Evolutionary conservation across 2,329 filamentous ascomycete species (phyloP).

Genomic region (Thelonectria rubi): DNA sequence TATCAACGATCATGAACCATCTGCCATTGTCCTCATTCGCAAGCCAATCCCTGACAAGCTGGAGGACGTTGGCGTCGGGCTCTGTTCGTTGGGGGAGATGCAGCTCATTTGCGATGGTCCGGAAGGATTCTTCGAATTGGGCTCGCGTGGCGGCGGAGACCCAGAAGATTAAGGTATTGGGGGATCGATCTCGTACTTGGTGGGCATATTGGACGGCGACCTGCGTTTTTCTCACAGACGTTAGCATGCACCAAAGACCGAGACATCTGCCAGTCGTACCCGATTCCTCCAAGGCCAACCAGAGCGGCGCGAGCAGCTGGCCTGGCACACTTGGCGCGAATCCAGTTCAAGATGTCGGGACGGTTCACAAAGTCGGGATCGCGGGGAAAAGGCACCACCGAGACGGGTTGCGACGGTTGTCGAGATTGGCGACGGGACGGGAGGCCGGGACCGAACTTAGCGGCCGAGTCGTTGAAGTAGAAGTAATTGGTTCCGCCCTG

Average conservation of each 20-base stretch:
- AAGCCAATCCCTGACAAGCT: constrained; percentile 18
- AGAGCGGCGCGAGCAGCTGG: constrained; percentile 13
- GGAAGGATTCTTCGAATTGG: constrained; percentile 20
- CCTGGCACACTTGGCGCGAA: neutral
- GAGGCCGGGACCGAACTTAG: neutral
- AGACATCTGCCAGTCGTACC: constrained; percentile 11
- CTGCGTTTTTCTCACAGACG: constrained; percentile 19
- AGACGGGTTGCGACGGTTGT: neutral
- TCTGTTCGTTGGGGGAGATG: constrained; percentile 13
- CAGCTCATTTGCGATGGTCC: constrained; percentile 15
- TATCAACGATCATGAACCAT: constrained; percentile 15
- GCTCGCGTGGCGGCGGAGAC: constrained; percentile 10
- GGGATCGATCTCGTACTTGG: constrained; percentile 4
- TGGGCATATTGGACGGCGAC: constrained; percentile 19
- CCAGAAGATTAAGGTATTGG: constrained; percentile 16
- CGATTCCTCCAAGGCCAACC: constrained; percentile 20
- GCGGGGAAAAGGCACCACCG: constrained; percentile 9
- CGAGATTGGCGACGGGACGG: too few species aligned
- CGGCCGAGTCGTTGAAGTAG: neutral
- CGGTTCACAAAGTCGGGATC: constrained; percentile 21
- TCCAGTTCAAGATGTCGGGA: constrained; percentile 12
- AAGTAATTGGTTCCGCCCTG: neutral
- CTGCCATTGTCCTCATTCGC: neutral
- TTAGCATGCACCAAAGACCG: too few species aligned
- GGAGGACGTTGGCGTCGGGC: constrained; percentile 9